Base-by-base conservation (phyloP, 345 rosid species). In the Pugionium cornutum region DNA sequence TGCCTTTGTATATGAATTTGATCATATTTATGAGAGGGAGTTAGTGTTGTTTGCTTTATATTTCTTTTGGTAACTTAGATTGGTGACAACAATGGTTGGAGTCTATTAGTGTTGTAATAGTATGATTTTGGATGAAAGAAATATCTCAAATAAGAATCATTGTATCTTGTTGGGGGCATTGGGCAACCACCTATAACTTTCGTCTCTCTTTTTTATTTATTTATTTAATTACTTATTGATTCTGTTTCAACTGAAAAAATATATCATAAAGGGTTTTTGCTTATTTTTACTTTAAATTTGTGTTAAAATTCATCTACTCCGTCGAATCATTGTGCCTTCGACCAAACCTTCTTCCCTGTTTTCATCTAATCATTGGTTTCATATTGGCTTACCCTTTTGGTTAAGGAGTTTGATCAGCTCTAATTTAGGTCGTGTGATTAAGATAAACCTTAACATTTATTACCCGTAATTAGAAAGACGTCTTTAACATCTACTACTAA, bases 111-210 rank as follows among this genome's bases (percentile, higher is more conserved):
- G 18, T 18, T 18, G 34, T 40, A 48, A 35, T 2, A 56, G n/a
- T 35, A 34, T 10, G 25, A 33, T 28, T 46, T 68, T 41, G 29
- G n/a, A 49, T 40, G 41, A 25, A 25, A 39, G 9, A 39, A 31
- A 10, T 6, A 53, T 25, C 30, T 42, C 28, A 25, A 43, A 49
- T 31, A 42, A 52, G 32, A 64, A 45, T 32, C 58, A 33, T 10
- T 49, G 47, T 28, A 58, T 31, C 34, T 42, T 68, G 43, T 58
- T 58, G 51, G 44, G 61, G 49, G 11, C 44, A 53, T 25, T 42
- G 9, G 33, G n/a, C 62, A 51, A 57, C 52, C 52, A 18, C 18
- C 18, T n/a, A n/a, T n/a, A n/a, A n/a, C n/a, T n/a, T n/a, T n/a
- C n/a, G n/a, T n/a, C n/a, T n/a, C n/a, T n/a, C n/a, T n/a, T n/a